These are phyloP conservation scores for Rhizophora apiculata DNA, from an alignment of 345 rosid genomes.

Conservation along the genomic window DNA sequence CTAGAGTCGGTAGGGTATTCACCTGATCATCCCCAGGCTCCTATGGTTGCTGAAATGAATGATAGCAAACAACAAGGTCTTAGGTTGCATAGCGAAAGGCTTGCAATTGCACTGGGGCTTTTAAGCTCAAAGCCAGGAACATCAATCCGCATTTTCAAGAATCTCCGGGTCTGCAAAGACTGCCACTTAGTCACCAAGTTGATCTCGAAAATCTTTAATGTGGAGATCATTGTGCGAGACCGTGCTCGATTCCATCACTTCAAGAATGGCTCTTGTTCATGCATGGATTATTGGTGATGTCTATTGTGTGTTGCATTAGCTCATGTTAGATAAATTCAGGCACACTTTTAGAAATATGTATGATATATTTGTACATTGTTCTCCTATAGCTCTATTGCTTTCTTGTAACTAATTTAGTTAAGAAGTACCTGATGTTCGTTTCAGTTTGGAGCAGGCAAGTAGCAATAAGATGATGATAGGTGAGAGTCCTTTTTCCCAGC, in stretches of 20 bases:
- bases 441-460: too few relatives aligned
- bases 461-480: too few relatives aligned
- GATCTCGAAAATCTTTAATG: conserved; percentile 49
- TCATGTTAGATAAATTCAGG: too few relatives aligned
- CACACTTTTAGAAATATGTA: too few relatives aligned
- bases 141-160: conserved; percentile 63
- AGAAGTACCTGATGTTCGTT: too few relatives aligned
- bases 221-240: conserved; percentile 67
- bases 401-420: too few relatives aligned
- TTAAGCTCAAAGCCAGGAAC: conserved; percentile 47
- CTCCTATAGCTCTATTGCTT: too few relatives aligned
- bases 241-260: conserved; percentile 72
- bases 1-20: conserved; percentile 40
- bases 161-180: conserved; percentile 65
- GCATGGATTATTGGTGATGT: conserved; percentile 63
- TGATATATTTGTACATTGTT: too few relatives aligned
- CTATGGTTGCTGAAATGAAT: conserved; percentile 36
- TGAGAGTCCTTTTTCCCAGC: too few relatives aligned
- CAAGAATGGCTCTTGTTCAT: conserved; percentile 60
- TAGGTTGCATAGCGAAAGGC: conserved; percentile 66
- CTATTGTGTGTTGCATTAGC: neutral
- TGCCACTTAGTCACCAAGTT: conserved; percentile 66
- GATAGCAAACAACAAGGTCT: conserved; percentile 46
- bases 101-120: conserved; percentile 66
- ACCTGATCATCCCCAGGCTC: conserved; percentile 17